phyloP scores from a whole-genome alignment of 2,329 filamentous ascomycete genomes.

The Daldinia eschscholtzii region DNA sequence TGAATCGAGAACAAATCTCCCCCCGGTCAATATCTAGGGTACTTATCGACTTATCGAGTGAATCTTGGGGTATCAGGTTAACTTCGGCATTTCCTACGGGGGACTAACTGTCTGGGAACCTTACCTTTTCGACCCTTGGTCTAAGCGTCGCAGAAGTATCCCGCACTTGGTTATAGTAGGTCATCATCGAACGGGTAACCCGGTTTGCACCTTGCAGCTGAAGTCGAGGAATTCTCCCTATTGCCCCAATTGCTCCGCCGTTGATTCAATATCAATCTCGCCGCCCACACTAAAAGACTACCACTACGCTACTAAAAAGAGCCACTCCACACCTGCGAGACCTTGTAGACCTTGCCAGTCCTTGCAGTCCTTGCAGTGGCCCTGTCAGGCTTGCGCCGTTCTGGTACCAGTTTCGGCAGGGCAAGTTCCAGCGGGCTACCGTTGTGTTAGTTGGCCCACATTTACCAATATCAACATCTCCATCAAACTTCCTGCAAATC shows the following conservation, averaged over 20 bases:
- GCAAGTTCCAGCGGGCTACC: conserved; percentile 46
- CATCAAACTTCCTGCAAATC: conserved; percentile 53
- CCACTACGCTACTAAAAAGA: conserved; percentile 29
- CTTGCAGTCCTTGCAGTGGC: conserved; percentile 30
- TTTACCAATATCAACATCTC: conserved; percentile 53
- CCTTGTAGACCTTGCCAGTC: conserved; percentile 8
- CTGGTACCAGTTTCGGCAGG: conserved; percentile 48
- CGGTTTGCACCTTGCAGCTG: conserved; percentile 35
- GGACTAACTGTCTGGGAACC: conserved; percentile 5
- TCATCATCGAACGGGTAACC: conserved; percentile 27
- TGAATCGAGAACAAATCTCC: conserved; percentile 20
- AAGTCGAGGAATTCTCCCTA: conserved; percentile 20
- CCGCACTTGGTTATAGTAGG: conserved; percentile 1
- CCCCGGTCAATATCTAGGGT: conserved; percentile 5
- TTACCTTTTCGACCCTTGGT: background rate
- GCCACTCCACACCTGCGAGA: conserved; percentile 45
- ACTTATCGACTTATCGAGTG: conserved; percentile 17
- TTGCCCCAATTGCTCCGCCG: conserved; percentile 32
- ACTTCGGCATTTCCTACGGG: conserved; percentile 17
- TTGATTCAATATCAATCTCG: conserved; percentile 31
- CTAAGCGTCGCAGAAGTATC: conserved; percentile 16
- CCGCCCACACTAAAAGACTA: conserved; percentile 34
- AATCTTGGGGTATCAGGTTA: conserved; percentile 23
- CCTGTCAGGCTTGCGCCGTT: conserved; percentile 44
- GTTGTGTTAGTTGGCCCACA: conserved; percentile 51